Base-by-base conservation (phyloP, 192 early-diverging fungal species). In the Lobosporangium transversale region DNA sequence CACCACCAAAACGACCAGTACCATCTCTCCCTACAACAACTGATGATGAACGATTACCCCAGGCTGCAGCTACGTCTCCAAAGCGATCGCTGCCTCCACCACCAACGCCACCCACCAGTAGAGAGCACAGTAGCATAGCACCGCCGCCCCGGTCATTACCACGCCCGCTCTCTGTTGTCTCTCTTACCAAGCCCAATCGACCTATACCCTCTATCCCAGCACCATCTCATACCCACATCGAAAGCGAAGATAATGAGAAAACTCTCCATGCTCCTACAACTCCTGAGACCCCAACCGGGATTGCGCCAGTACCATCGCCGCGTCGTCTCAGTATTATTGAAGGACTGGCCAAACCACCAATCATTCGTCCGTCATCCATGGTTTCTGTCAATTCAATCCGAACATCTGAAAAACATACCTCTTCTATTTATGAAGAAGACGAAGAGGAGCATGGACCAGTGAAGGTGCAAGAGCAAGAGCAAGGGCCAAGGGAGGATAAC, bases 71-170 rank as follows among this genome's bases (percentile, higher is more conserved):
- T n/a, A 37, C 51, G 18, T n/a, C n/a, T n/a, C 66, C 66, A 15
- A 69, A 69, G 31, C 56, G 66, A 18, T 26, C 26, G 12, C 42
- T 60, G 30, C 66, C 66, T 36, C 58, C 58, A 5, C 49, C 50
- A 17, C 57, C 66, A 20, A 17, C 62, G 1, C 32, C 57, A 53
- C 10, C 66, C 21, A 24, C 36, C 15, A n/a, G n/a, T n/a, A n/a
- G n/a, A n/a, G n/a, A n/a, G n/a, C n/a, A n/a, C n/a, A n/a, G n/a
- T n/a, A n/a, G n/a, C n/a, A n/a, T n/a, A n/a, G n/a, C n/a, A n/a
- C n/a, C n/a, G n/a, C n/a, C n/a, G n/a, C n/a, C n/a, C n/a, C n/a
- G n/a, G n/a, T n/a, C 35, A 23, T n/a, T 4, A 9, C 20, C 20
- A 17, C 31, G 53, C 3, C 53, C 53, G 40, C 3, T 31, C 23